Base-by-base conservation (phyloP, 495 filamentous ascomycete species). In the Parachaetomium inaequale region DNA sequence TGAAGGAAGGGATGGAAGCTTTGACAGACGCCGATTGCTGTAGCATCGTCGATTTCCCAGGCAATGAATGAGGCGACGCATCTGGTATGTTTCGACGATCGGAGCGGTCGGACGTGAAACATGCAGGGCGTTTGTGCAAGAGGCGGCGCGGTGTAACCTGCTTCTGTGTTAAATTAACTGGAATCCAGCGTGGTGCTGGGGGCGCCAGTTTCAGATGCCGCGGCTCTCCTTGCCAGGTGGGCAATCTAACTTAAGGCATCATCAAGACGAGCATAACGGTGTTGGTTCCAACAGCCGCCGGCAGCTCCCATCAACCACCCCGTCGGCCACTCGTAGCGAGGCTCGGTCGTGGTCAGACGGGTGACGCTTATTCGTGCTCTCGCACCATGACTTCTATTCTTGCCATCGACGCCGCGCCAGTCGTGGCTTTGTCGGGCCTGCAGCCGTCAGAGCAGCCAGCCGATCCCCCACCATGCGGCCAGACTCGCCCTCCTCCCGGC, bases 141-240 rank as follows among this genome's bases (percentile, higher is more conserved):
- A 43, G 58, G 42, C 46, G 21, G 46, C 15, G 46, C 40, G 34
- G 58, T 60, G 58, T 60, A 51, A 60, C 58, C 58, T 60, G 14
- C 42, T 23, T 8, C 26, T 3, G 15, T 36, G n/a, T 23, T 40
- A 6, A 51, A 26, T 25, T n/a, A 12, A 29, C 15, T 42, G 34
- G 15, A 34, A 53, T 53, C 29, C 47, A 50, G 14, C 25, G 19
- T 58, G 28, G 38, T 26, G 51, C n/a, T 46, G 28, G 40, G 8
- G 51, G 28, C 50, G 50, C 12, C 34, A 60, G 58, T 61, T 53
- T 46, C 49, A 54, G 17, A 61, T 59, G 25, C 31, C 14, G 46
- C 46, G 46, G 46, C 25, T 40, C 25, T 56, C 36, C n/a, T 34
- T 8, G 8, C 11, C 8, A 17, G 5, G 46, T 14, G 12, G 7